Evolutionary conservation across 768 basidiomycete genomes (phyloP), one percentile per base, ranked within the genome.

Genomic region (Mycena venus): DNA sequence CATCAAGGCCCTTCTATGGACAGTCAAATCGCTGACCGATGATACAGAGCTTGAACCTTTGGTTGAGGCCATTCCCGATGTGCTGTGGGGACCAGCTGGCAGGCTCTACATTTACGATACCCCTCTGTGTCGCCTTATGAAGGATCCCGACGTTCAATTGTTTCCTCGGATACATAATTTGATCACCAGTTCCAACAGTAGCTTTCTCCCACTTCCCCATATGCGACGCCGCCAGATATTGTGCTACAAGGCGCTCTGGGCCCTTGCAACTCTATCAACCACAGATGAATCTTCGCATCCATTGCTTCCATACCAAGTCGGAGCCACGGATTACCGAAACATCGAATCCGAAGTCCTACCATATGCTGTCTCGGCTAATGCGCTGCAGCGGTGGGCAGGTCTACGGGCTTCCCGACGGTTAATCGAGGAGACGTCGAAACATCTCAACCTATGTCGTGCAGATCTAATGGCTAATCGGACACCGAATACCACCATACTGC

Each of bases 51-150:
- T 63, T 21, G 68, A 56, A 29, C 56, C 68, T 8, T 61, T 59
- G 23, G 53, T 68, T 19, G 67, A 68, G 25, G 67, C 67, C 21
- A 58, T 68, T 21, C 67, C 67, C 3, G 56, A 61, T 51, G 68
- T 59, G 14, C 23, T 69, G 42, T 69, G 58, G 58, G 68, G 68
- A 9, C 42, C 58, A 44, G 38, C 23, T 29, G 40, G 40, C 60
- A 62, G 60, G 29, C 60, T 1, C 60, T 44, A 44, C 19, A 15
- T 44, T 4, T 62, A 62, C 19, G 60, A 62, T 27, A n/a, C 40
- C 60, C 60, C 23, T 42, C 38, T 62, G 21, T 29, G 38, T 62
- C 60, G 42, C 12, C 38, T 62, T 29, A 62, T 62, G 40, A 42
- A 62, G 12, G 60, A 62, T 62, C 60, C 60, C 40, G 60, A 62